A percentile compares a stretch with the other conserved stretches of the same genome.
phyloP scores from a whole-genome alignment of 2,329 filamentous ascomycete genomes.

The Daldinia eschscholtzii region DNA sequence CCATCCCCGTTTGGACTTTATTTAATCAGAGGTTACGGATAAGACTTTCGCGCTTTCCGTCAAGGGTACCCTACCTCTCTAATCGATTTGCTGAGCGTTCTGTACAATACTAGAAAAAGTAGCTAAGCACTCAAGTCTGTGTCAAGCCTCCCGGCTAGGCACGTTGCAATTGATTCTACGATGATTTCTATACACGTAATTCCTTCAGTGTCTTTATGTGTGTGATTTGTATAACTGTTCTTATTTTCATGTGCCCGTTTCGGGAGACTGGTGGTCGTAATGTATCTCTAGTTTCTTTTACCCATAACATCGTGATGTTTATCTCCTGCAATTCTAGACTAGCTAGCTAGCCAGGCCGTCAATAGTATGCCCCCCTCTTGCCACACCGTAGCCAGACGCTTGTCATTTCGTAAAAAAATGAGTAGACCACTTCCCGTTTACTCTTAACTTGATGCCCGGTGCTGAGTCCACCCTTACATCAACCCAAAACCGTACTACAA shows the following conservation, averaged over 20 bases:
- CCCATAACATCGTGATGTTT: not conserved
- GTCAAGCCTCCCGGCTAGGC: not conserved
- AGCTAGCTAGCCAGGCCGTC: not conserved
- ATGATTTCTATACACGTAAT: constrained; percentile 9
- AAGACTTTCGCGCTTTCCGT: not conserved
- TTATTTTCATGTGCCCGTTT: constrained; percentile 16
- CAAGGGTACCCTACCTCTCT: constrained; percentile 3
- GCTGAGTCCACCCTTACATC: not conserved
- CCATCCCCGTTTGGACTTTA: constrained; percentile 1
- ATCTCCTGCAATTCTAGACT: not conserved
- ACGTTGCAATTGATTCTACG: constrained; percentile 13
- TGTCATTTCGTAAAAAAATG: not conserved
- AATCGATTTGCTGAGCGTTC: constrained; percentile 8
- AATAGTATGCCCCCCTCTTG: not conserved
- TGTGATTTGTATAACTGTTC: constrained; percentile 12
- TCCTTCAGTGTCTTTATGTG: not conserved
- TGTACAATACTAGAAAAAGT: constrained; percentile 29
- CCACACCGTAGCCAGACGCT: not conserved
- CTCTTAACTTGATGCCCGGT: not conserved
- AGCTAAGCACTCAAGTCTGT: constrained; percentile 8
- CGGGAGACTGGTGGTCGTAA: not conserved
- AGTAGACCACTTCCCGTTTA: constrained; percentile 5
- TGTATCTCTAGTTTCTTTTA: not conserved
- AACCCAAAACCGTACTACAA: constrained; percentile 47
- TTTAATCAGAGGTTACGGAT: constrained; percentile 9